phyloP scores from a whole-genome alignment of 164 flowering plant species.

The Vitis vinifera region DNA sequence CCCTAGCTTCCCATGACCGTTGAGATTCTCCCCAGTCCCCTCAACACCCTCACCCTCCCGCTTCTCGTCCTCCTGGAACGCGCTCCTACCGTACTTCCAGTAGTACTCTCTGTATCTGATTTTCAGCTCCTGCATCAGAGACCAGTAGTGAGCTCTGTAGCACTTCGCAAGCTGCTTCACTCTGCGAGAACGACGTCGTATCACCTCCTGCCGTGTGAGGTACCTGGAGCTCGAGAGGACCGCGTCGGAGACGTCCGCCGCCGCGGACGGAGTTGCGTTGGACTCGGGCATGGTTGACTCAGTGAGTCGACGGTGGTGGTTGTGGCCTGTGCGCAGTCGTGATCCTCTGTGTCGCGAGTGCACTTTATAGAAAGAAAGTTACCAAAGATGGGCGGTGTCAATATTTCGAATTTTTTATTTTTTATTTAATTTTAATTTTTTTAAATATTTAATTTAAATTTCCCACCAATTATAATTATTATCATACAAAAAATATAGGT shows the following conservation, averaged over 20 bases:
- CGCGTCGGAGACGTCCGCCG: conserved; percentile 31
- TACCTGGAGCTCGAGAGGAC: conserved; percentile 33
- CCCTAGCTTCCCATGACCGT: conserved; percentile 6
- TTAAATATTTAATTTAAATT: no score
- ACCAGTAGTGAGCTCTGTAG: conserved; percentile 62
- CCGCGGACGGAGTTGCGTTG: neutral
- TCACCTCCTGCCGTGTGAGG: conserved; percentile 52
- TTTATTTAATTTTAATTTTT: no score
- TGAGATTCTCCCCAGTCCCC: conserved; percentile 14
- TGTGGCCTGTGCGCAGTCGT: neutral
- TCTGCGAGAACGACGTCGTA: conserved; percentile 48
- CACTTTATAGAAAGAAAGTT: no score
- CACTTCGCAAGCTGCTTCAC: conserved; percentile 34
- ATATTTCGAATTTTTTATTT: no score
- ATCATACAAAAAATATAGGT: no score
- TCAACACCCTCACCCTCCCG: conserved; percentile 6
- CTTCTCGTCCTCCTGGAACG: conserved; percentile 45
- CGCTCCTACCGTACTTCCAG: conserved; percentile 65
- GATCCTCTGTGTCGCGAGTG: no score
- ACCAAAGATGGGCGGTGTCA: no score
- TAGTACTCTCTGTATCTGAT: conserved; percentile 47
- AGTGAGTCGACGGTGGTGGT: neutral
- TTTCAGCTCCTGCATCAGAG: conserved; percentile 60
- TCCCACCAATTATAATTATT: no score
- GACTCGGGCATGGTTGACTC: conserved; percentile 1